Base-by-base conservation (phyloP, 2,329 filamentous ascomycete species). In the Aschersonia sp. region DNA sequence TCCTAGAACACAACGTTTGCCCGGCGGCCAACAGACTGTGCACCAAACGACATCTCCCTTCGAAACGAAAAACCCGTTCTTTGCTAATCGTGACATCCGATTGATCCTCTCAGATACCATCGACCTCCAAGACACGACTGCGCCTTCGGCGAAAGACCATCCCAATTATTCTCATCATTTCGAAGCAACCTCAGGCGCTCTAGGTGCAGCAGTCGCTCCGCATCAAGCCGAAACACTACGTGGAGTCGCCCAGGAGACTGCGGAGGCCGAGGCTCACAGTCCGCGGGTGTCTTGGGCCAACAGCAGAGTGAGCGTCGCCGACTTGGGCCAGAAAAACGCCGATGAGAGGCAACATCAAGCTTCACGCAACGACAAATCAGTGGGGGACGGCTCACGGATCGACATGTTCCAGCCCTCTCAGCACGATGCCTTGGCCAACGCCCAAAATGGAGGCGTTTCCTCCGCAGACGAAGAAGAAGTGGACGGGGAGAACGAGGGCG, bases 181-280 rank as follows among this genome's bases (percentile, higher is more conserved):
- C 45, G 52, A 52, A 22, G 40, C 51, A 29, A 55, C 76, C 78
- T 59, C 70, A 69, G 48, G 52, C 47, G 62, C 66, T 49, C 54
- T 67, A 72, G 53, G 50, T 72, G 69, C 54, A 22, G 45, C 53
- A n/a, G 69, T 85, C 58, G 84, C 82, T 54, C 81, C 87, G 43
- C 89, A 96, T 62, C 89, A 97, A 67, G 84, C 87, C 56, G 81
- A 87, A 57, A 83, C 89, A 14, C 72, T 96, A 53, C 83, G 85
- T 58, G 83, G 87, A 61, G 83, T 89, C 49, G 78, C 83, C 53
- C 78, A 87, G 60, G 87, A 94, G 61, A 73, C 78, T 46, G 79
- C 78, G 54, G 79, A 87, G 60, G 84, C 92, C 61, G 76, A 85
- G 57, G 68, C 74, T 51, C 75, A 73, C 52, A 82, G 75, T 56